A percentile compares a stretch with the other conserved stretches of the same genome.
These are phyloP conservation scores for Physcomitrium patens DNA, from an alignment of 225 moss, liverwort and hornwort genomes.

Conservation along the genomic window DNA sequence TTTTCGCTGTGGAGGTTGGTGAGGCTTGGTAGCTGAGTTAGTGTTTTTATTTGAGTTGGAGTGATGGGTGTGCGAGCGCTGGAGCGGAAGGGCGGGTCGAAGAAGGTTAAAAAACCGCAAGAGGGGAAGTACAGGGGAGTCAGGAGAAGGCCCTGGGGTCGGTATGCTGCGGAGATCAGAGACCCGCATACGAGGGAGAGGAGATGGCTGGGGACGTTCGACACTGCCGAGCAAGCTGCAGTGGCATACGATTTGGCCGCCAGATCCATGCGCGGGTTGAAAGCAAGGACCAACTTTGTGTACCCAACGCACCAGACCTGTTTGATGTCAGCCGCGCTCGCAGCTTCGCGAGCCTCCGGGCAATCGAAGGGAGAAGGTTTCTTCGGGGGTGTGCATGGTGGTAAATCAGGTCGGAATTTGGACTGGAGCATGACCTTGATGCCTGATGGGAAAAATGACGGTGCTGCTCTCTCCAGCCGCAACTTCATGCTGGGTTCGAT, in stretches of 20 bases:
- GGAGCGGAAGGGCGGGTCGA: conserved; percentile 40
- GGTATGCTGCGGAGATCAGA: conserved; percentile 90
- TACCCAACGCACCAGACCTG: conserved; percentile 54
- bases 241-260: conserved; percentile 80
- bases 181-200: conserved; percentile 81
- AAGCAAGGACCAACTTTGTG: conserved; percentile 76
- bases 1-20: too few relatives aligned
- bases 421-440: conserved; percentile 49
- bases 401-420: conserved; percentile 24
- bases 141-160: conserved; percentile 86
- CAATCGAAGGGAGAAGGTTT: conserved; percentile 24
- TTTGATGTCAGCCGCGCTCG: conserved; percentile 48
- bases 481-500: conserved; percentile 23
- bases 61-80: conserved; percentile 37
- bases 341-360: conserved; percentile 38
- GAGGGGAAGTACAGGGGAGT: conserved; percentile 86
- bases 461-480: neutral
- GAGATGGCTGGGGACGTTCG: conserved; percentile 89
- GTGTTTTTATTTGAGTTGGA: neutral
- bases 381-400: neutral
- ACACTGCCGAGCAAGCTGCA: conserved; percentile 68
- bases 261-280: conserved; percentile 71
- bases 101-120: conserved; percentile 49
- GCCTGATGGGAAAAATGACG: neutral
- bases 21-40: neutral